Conservation (phyloP, 2,329 filamentous ascomycete genomes). For the Coccinonectria pachysandricola region DNA sequence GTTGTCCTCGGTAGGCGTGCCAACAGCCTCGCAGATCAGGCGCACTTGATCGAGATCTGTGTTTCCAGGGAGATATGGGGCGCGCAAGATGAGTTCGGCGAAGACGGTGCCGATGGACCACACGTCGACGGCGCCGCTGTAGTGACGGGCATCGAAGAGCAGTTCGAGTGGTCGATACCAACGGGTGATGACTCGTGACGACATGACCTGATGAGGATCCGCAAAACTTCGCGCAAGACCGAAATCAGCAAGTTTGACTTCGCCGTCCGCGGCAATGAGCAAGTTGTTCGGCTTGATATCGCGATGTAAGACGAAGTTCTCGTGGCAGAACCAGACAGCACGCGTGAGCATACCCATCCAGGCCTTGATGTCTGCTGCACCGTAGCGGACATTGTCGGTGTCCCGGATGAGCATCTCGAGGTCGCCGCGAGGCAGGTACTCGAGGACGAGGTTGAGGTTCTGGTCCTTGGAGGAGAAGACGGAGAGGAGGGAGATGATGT, state of each 20-base stretch:
- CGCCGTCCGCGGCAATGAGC: constrained; percentile 83
- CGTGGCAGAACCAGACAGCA: constrained; percentile 93
- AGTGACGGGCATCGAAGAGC: constrained; percentile 81
- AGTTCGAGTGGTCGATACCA: constrained; percentile 95
- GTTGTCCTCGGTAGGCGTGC: constrained; percentile 84
- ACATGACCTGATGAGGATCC: constrained; percentile 84
- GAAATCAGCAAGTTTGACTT: constrained; percentile 95
- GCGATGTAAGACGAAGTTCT: constrained; percentile 85
- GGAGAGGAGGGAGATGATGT: constrained; percentile 85
- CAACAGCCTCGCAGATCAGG: constrained; percentile 74
- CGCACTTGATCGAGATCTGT: constrained; percentile 79
- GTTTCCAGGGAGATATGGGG: constrained; percentile 73
- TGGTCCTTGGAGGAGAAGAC: constrained; percentile 96
- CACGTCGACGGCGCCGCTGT: constrained; percentile 82
- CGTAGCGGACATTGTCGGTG: constrained; percentile 66
- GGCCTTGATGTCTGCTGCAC: constrained; percentile 83
- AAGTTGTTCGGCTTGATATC: constrained; percentile 99
- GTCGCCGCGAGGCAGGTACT: constrained; percentile 88
- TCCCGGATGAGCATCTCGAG: constrained; percentile 92
- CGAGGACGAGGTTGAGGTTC: constrained; percentile 90
- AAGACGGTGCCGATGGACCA: constrained; percentile 93
- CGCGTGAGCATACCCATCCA: constrained; percentile 98
- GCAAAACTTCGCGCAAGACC: constrained; percentile 84
- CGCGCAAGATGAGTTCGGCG: constrained; percentile 75
- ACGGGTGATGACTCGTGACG: constrained; percentile 85